Base-by-base conservation (phyloP, 495 filamentous ascomycete genomes). In the Aspergillus saccharolyticus region DNA sequence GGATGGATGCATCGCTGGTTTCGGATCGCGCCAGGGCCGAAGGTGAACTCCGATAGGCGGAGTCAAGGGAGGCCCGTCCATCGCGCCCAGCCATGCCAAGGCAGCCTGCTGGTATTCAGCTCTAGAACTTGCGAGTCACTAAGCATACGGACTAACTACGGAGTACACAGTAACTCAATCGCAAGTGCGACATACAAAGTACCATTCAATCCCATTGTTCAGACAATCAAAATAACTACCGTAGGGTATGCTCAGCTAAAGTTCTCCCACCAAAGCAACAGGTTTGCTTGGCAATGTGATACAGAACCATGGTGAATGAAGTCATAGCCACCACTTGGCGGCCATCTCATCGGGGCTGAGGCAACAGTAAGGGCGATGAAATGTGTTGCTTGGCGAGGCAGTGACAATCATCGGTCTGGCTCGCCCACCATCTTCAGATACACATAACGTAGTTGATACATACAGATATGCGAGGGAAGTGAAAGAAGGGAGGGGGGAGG, bases 41-140 rank as follows among this genome's bases (percentile, higher is more conserved):
- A 6, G 21, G 10, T n/a, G 10, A 24, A 4, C 22, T 50, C 47
- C 47, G 21, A 50, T 50, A 30, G 47, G 47, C 47, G 20, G 47
- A n/a, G 22, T 39, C 7, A 39, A 39, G 18, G 19, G 20, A 24
- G 20, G 24, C 12, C 4, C 14, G 22, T 28, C 47, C 24, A 50
- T 28, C 22, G 47, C 47, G 22, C 47, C 47, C 47, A 50, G 47
- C n/a, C 47, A 24, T 28, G 47, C 47, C 47, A 50, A 50, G 33
- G 33, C 33, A 39, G 33, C 33, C 33, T 8, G 33, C 33, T 8
- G 33, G 12, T 39, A 9, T 39, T 12, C 33, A 39, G 47, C 18
- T 47, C 17, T 20, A 9, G 19, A 47, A n/a, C n/a, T n/a, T n/a
- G n/a, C n/a, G n/a, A n/a, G n/a, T n/a, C n/a, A n/a, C n/a, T n/a